These are phyloP conservation scores for Cordia subcordata DNA, from an alignment of 257 asterid genomes.

Conservation along the genomic window DNA sequence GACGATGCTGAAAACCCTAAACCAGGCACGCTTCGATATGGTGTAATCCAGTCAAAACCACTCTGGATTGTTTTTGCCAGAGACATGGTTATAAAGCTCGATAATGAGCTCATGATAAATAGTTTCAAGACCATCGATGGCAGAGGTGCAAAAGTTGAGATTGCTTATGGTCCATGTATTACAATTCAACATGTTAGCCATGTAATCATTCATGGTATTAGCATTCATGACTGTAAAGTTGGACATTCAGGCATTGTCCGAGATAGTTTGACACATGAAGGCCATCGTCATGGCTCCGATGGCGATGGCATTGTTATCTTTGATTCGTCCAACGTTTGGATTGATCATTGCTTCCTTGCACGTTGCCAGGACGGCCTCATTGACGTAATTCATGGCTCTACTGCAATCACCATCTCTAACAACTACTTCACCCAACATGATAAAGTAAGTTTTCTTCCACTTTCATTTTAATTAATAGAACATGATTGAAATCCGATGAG, in stretches of 20 bases:
- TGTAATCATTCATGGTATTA: slow-evolving; percentile 67
- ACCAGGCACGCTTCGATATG: slow-evolving; percentile 77
- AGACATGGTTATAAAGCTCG: slow-evolving; percentile 56
- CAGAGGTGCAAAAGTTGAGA: slow-evolving; percentile 77
- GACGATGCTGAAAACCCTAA: slow-evolving; percentile 54
- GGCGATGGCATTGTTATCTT: slow-evolving; percentile 73
- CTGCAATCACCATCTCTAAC: slow-evolving; percentile 74
- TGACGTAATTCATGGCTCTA: slow-evolving; percentile 79
- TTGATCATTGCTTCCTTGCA: slow-evolving; percentile 76
- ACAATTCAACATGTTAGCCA: slow-evolving; percentile 50
- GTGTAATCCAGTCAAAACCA: slow-evolving; percentile 58
- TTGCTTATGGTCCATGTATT: slow-evolving; percentile 81
- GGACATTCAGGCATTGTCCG: slow-evolving; percentile 53
- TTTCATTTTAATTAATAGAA: no score
- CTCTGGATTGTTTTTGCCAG: slow-evolving; percentile 61
- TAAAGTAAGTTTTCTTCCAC: slow-evolving; percentile 47
- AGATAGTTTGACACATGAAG: slow-evolving; percentile 42
- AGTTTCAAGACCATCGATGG: slow-evolving; percentile 93
- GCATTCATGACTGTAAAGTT: slow-evolving; percentile 75
- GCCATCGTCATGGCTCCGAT: slow-evolving; percentile 62
- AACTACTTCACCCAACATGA: slow-evolving; percentile 77
- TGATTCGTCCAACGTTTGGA: slow-evolving; percentile 57
- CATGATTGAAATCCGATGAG: no score
- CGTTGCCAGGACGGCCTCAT: slow-evolving; percentile 62
- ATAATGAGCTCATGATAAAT: slow-evolving; percentile 57